phyloP scores from a whole-genome alignment of 83 land plant genomes.

The Thuja plicata region DNA sequence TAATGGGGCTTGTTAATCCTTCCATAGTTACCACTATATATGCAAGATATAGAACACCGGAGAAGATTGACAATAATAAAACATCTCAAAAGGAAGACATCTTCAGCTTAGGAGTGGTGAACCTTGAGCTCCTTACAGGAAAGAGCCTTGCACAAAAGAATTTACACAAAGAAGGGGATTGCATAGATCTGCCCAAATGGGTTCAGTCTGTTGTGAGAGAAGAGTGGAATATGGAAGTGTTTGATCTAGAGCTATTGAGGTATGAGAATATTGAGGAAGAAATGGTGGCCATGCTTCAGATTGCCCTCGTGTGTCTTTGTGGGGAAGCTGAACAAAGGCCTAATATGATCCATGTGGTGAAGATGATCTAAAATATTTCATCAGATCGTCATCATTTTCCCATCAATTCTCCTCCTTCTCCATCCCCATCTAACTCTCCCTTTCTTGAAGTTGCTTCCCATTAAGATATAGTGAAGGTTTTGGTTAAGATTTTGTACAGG shows the following conservation, averaged over 20 bases:
- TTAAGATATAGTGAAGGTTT: not conserved
- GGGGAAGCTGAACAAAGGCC: slow-evolving; percentile 57
- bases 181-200: slow-evolving; percentile 65
- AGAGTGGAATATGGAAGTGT: slow-evolving; percentile 74
- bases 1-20: slow-evolving; percentile 32
- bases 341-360: slow-evolving; percentile 54
- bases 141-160: slow-evolving; percentile 44
- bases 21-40: slow-evolving; percentile 25
- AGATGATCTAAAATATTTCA: slow-evolving; percentile 40
- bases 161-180: slow-evolving; percentile 27
- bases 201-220: slow-evolving; percentile 68
- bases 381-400: not conserved
- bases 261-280: slow-evolving; percentile 70
- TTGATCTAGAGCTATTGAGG: slow-evolving; percentile 61
- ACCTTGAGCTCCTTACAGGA: slow-evolving; percentile 77
- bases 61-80: slow-evolving; percentile 51
- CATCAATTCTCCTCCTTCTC: not conserved
- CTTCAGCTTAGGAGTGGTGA: slow-evolving; percentile 75
- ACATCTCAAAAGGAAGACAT: slow-evolving; percentile 54
- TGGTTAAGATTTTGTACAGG: not conserved
- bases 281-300: slow-evolving; percentile 67
- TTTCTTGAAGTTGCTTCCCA: not conserved
- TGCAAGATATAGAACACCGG: slow-evolving; percentile 74
- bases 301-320: slow-evolving; percentile 50
- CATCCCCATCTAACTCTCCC: not conserved